phyloP scores from a whole-genome alignment of 495 filamentous ascomycete genomes.

The Penicillium turbatum region DNA sequence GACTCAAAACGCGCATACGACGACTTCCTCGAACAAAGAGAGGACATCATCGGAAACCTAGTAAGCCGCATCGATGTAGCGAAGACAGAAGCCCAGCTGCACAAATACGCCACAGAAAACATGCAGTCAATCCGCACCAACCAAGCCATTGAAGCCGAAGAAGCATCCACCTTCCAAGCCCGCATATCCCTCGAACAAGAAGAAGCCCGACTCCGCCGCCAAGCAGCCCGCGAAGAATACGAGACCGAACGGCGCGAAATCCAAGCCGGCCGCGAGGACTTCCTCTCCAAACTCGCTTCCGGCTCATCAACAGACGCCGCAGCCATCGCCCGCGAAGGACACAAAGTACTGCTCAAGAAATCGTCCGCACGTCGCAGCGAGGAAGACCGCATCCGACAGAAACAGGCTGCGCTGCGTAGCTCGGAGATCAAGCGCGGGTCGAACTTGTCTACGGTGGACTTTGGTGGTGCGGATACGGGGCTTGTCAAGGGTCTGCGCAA shows the following conservation, averaged over 20 bases:
- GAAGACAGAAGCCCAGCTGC: constrained; percentile 65
- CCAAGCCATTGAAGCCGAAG: constrained; percentile 48
- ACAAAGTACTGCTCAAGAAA: constrained; percentile 68
- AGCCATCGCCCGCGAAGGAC: constrained; percentile 48
- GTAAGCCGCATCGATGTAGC: constrained; percentile 65
- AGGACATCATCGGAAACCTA: constrained; percentile 84
- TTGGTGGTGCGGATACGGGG: constrained; percentile 31
- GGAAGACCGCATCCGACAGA: constrained; percentile 46
- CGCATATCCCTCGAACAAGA: constrained; percentile 70
- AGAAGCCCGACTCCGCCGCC: constrained; percentile 49
- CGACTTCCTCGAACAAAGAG: constrained; percentile 90
- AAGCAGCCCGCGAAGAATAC: constrained; percentile 53
- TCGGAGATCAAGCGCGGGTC: constrained; percentile 33
- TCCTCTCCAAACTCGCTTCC: constrained; percentile 48
- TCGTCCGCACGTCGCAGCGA: constrained; percentile 50
- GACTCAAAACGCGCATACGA: constrained; percentile 76
- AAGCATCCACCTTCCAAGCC: constrained; percentile 51
- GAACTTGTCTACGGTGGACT: constrained; percentile 19
- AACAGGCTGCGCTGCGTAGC: constrained; percentile 37
- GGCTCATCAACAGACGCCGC: constrained; percentile 47
- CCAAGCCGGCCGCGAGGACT: constrained; percentile 56
- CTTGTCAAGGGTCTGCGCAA: constrained; percentile 75
- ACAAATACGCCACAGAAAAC: constrained; percentile 64
- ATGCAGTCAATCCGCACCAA: constrained; percentile 54
- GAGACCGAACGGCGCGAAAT: constrained; percentile 62